Conservation (phyloP, 2,329 filamentous ascomycete species). For the Calonectria leucothoes region DNA sequence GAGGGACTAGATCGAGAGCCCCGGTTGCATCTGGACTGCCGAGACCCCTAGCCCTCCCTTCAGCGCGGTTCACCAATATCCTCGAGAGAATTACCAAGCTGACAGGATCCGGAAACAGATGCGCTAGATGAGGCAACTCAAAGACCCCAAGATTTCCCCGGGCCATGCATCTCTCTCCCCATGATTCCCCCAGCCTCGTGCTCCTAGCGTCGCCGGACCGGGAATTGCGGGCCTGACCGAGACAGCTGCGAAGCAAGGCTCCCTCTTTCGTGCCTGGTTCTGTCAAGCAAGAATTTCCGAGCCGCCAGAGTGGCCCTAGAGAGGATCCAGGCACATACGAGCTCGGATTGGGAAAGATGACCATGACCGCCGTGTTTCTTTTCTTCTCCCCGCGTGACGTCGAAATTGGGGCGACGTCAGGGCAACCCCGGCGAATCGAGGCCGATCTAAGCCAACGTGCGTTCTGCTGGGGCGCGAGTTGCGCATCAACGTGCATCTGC, state of each 20-base stretch:
- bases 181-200: background rate
- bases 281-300: conserved; percentile 29
- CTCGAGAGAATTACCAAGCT: conserved; percentile 16
- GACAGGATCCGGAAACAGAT: conserved; percentile 13
- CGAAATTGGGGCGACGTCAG: conserved; percentile 17
- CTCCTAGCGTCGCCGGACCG: conserved; percentile 15
- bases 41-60: conserved; percentile 2
- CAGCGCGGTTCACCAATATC: conserved; percentile 13
- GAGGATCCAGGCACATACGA: background rate
- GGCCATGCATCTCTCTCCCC: conserved; percentile 7
- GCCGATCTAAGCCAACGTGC: conserved; percentile 30
- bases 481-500: conserved; percentile 22
- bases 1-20: background rate
- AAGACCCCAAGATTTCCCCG: conserved; percentile 14
- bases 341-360: background rate
- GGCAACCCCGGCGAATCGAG: conserved; percentile 24
- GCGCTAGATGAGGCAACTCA: conserved; percentile 9
- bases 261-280: conserved; percentile 17
- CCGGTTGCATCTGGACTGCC: conserved; percentile 10
- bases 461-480: conserved; percentile 13
- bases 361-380: conserved; percentile 4
- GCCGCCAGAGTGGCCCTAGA: background rate
- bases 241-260: background rate
- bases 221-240: conserved; percentile 11
- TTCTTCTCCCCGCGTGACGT: conserved; percentile 37